Percentiles rank a stretch among this genome's conserved stretches.
phyloP scores from a whole-genome alignment of 257 asterid species.

The Forsythia suspensa region DNA sequence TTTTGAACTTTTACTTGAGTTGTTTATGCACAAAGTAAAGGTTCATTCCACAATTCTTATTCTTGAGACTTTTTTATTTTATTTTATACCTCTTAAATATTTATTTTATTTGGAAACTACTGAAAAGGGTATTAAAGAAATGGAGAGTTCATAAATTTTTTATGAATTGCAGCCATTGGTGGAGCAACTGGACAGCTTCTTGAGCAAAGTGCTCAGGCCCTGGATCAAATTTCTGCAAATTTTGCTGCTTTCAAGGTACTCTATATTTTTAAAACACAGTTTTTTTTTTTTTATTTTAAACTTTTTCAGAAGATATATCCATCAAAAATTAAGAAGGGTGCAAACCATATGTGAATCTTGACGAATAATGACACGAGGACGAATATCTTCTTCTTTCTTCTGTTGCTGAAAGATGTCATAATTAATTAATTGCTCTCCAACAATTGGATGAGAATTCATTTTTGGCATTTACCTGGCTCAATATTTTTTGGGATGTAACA shows the following conservation, averaged over 20 bases:
- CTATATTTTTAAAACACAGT: background rate
- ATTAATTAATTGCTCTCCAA: constrained; percentile 12
- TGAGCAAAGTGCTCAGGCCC: constrained; percentile 70
- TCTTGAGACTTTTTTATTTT: background rate
- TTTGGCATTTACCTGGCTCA: background rate
- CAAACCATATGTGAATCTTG: background rate
- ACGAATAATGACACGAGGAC: background rate
- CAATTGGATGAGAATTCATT: background rate
- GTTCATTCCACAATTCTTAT: background rate
- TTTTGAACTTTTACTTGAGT: background rate
- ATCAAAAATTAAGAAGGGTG: background rate
- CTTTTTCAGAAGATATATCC: background rate
- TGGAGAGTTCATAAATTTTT: background rate
- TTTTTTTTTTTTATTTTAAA: background rate
- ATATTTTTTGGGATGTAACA: background rate
- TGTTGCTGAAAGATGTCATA: constrained; percentile 9
- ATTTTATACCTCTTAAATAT: background rate
- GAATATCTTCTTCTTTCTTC: constrained; percentile 14
- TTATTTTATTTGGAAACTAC: constrained; percentile 3
- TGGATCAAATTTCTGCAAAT: constrained; percentile 82
- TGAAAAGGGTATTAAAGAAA: background rate
- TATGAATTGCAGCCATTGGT: constrained; percentile 68
- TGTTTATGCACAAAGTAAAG: background rate
- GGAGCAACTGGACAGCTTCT: constrained; percentile 73
- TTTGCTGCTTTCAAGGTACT: constrained; percentile 66